Percentiles rank a stretch among this genome's conserved stretches.
Conservation (phyloP, 1,284 basidiomycete genomes). For the Sporisorium exsertum region DNA sequence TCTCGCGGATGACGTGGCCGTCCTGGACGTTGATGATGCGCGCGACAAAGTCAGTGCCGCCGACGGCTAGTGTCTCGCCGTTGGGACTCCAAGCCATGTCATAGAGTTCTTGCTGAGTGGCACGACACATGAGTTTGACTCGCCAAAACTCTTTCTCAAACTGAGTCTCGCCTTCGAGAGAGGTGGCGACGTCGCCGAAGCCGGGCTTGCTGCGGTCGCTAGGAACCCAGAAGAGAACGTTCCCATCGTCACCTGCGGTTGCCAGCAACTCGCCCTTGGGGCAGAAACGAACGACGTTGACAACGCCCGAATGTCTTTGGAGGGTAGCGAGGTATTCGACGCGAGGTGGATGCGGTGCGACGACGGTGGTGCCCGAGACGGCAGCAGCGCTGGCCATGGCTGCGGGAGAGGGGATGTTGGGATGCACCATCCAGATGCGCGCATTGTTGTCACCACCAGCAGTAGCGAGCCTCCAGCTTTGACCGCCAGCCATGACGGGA, state of each 20-base stretch:
- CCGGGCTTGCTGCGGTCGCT: conserved; percentile 75
- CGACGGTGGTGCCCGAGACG: conserved; percentile 75
- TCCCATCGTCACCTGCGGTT: conserved; percentile 81
- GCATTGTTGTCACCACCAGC: conserved; percentile 98
- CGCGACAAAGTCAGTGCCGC: conserved; percentile 95
- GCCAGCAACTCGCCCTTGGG: conserved; percentile 72
- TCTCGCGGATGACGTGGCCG: conserved; percentile 70
- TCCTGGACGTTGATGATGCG: conserved; percentile 83
- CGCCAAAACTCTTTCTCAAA: conserved; percentile 97
- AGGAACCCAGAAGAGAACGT: conserved; percentile 94
- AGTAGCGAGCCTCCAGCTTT: conserved; percentile 88
- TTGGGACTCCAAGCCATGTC: conserved; percentile 97
- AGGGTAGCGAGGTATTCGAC: conserved; percentile 96
- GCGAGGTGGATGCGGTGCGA: conserved; percentile 74
- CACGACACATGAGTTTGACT: conserved; percentile 85
- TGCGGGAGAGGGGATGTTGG: conserved; percentile 68
- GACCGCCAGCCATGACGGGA: conserved; percentile 68
- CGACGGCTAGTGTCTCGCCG: conserved; percentile 90
- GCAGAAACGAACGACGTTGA: conserved; percentile 96
- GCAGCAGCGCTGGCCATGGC: conserved; percentile 73
- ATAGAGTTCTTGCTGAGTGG: conserved; percentile 79
- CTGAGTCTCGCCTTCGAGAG: conserved; percentile 77
- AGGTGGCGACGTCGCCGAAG: conserved; percentile 75
- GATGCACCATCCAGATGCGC: conserved; percentile 72
- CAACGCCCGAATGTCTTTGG: conserved; percentile 89